These are phyloP conservation scores for Hypoxylon fragiforme DNA, from an alignment of 495 filamentous ascomycete genomes.

Conservation along the genomic window DNA sequence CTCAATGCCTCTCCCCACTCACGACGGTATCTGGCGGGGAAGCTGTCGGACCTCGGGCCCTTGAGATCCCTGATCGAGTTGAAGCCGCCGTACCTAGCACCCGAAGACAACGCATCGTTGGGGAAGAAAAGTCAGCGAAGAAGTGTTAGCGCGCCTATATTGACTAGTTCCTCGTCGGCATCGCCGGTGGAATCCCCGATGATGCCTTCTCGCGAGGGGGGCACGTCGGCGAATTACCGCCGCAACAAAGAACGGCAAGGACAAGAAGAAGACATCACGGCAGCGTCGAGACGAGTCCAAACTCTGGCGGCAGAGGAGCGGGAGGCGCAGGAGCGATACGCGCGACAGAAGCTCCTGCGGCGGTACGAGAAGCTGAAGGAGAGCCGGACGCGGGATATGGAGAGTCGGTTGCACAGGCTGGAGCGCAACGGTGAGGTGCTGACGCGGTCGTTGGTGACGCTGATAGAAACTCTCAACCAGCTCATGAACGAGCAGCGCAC, in stretches of 20 bases:
- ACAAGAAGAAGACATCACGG: constrained; percentile 13
- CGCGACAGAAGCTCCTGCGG: constrained; percentile 29
- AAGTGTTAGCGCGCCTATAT: constrained; percentile 9
- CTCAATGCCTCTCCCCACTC: neutral
- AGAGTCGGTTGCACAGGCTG: constrained; percentile 36
- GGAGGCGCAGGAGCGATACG: constrained; percentile 20
- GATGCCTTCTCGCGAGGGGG: constrained; percentile 15
- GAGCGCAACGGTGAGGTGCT: constrained; percentile 40
- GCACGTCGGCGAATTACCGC: constrained; percentile 20
- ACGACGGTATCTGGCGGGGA: constrained; percentile 2
- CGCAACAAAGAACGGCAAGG: constrained; percentile 21
- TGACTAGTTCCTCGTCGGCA: constrained; percentile 15
- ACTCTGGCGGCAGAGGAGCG: constrained; percentile 16
- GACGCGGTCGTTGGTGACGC: constrained; percentile 35
- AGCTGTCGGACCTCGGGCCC: constrained; percentile 18
- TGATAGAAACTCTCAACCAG: constrained; percentile 39
- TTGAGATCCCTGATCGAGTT: neutral
- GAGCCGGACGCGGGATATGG: constrained; percentile 40
- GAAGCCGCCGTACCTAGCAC: constrained; percentile 5
- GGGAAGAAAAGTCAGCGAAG: constrained; percentile 12
- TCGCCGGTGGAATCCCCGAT: constrained; percentile 7
- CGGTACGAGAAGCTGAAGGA: constrained; percentile 41
- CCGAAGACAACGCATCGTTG: neutral
- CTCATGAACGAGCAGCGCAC: constrained; percentile 25
- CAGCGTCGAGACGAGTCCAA: constrained; percentile 14